Base-by-base conservation (phyloP, 495 filamentous ascomycete genomes). In the Talaromyces liani region DNA sequence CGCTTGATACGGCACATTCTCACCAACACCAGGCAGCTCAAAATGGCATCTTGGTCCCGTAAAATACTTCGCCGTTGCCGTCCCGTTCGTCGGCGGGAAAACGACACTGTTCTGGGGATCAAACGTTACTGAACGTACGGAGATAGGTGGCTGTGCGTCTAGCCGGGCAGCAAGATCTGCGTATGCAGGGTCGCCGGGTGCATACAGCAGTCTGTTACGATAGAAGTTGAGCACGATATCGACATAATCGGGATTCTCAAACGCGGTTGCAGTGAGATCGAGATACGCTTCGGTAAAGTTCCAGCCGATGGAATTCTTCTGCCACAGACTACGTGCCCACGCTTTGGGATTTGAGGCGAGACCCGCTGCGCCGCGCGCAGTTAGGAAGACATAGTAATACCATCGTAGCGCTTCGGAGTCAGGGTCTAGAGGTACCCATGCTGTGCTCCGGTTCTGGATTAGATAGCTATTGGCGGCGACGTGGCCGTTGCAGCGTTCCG, bases 381-480 rank as follows among this genome's bases (percentile, higher is more conserved):
- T 65, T 14, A 65, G 55, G 16, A 61, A 58, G 22, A 57, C 34
- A 29, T 65, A 62, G 10, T 58, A 61, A 27, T 61, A 65, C 64
- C 59, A 61, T 10, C 60, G 60, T 31, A 49, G 33, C 16, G 61
- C 65, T 41, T 63, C 45, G 22, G 61, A 20, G 33, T 66, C 36
- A 33, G 65, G 33, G 31, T 53, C 33, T 7, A 63, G 47, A 20
- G 65, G 56, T 8, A 54, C 53, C 65, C 65, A 66, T 14, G 65
- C 65, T 9, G 62, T 66, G n/a, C 10, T 47, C 27, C 65, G 61
- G 47, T 66, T 64, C 45, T 66, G 65, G 47, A 66, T 64, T 7
- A 66, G 58, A 54, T 66, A 66, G 47, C 53, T 59, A 63, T 66
- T 66, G 27, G 65, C 65, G 4, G 65, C 65, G 27, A 66, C 65